Evolutionary conservation across 495 filamentous ascomycete species (phyloP).

Genomic region (Talaromyces thailandensis): DNA sequence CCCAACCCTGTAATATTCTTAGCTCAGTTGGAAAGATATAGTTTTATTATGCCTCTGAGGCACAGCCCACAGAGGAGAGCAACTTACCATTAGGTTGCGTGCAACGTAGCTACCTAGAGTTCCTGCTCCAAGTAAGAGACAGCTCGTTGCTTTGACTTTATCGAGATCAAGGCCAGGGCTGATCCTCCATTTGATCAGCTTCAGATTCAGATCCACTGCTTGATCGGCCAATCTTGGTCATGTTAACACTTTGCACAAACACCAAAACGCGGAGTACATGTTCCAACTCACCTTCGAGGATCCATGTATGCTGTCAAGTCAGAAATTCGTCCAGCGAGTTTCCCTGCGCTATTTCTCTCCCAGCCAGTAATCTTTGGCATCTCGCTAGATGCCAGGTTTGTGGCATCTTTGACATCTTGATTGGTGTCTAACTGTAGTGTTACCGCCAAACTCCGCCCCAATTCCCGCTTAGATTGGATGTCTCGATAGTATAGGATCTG

Average conservation of each 20-base stretch:
- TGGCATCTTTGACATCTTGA: constrained; percentile 11
- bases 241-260: not conserved
- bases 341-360: constrained; percentile 74
- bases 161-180: constrained; percentile 82
- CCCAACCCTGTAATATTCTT: constrained; percentile 60
- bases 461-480: constrained; percentile 60
- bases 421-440: constrained; percentile 47
- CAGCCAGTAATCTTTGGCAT: constrained; percentile 90
- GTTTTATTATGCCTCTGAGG: not conserved
- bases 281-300: constrained; percentile 47
- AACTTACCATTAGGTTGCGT: constrained; percentile 63
- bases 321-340: constrained; percentile 63
- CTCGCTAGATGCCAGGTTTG: constrained; percentile 24
- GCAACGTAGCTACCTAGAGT: constrained; percentile 92
- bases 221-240: constrained; percentile 67
- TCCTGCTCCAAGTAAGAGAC: constrained; percentile 87
- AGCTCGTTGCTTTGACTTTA: constrained; percentile 81
- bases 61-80: not conserved
- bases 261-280: not conserved
- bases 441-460: constrained; percentile 72
- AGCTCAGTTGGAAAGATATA: not conserved
- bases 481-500: constrained; percentile 91
- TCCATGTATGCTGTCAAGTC: constrained; percentile 90
- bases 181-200: constrained; percentile 97
- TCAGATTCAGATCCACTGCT: constrained; percentile 94